Evolutionary conservation across 2,329 filamentous ascomycete genomes (phyloP), one percentile per base, ranked within the genome.

Genomic region (Botrytis tulipae): DNA sequence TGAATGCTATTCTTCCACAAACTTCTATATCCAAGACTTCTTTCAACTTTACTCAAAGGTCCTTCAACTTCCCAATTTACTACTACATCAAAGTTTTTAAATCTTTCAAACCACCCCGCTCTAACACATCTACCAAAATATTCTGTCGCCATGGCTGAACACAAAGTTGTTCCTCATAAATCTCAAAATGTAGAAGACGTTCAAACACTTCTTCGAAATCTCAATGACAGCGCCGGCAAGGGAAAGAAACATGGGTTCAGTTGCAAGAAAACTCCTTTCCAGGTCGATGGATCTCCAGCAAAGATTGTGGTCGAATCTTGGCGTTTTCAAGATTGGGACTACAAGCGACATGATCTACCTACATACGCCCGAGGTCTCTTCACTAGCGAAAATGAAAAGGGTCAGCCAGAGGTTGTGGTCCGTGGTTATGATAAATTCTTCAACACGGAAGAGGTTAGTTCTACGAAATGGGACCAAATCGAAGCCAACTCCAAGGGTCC

Each of bases 381-480:
- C 83, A 99, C 95, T n/a, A 92, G 92, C 60, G 88, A 84, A 76
- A 91, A 88, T 75, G 84, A 87, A 68, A 85, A 88, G 40, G 90
- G 90, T 14, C 85, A 88, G 14, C 84, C 89, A 20, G 93, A 97
- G 82, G 98, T 99, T 78, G 92, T 88, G 1, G 90, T 94, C 67
- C 89, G 96, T 78, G 96, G 96, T 70, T 99, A 99, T 83, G 95
- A 99, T 86, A 99, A 99, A 83, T 99, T 99, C 85, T 99, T 99
- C 89, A 99, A 99, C 79, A 88, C 93, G 59, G 89, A 89, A 69
- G 96, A 99, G 83, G 92, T 97, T 12, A 82, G 85, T 65, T 89
- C 92, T 76, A 99, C 96, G 5, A 88, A 91, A 78, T 99, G 96
- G 96, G 82, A 85, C 25, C 93, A 92, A 79, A 93, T 99, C 74